Evolutionary conservation across 495 filamentous ascomycete genomes (phyloP).

Genomic region (Talaromyces trachyspermus): DNA sequence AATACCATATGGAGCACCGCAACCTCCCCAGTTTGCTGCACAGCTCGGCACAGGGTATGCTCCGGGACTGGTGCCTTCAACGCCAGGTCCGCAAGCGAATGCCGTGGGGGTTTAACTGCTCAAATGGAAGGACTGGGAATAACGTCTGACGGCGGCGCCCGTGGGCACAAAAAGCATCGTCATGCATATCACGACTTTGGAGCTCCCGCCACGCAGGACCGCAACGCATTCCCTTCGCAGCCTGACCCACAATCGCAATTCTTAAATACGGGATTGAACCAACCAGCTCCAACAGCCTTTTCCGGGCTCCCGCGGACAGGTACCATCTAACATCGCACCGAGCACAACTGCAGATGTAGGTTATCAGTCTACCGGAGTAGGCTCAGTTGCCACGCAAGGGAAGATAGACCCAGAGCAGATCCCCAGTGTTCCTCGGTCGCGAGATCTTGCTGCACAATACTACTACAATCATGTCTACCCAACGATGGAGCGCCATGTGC

Average conservation of each 20-base stretch:
- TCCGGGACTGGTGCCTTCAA: conserved; percentile 24
- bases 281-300: conserved; percentile 39
- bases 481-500: conserved; percentile 85
- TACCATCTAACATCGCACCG: conserved; percentile 34
- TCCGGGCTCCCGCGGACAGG: conserved; percentile 49
- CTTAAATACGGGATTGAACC: conserved; percentile 58
- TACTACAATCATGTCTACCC: conserved; percentile 85
- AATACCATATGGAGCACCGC: conserved; percentile 38
- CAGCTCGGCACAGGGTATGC: conserved; percentile 26
- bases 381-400: conserved; percentile 55
- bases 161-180: conserved; percentile 74
- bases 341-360: conserved; percentile 51
- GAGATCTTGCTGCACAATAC: conserved; percentile 73
- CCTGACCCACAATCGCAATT: conserved; percentile 53
- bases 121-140: conserved; percentile 83
- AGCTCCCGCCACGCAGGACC: conserved; percentile 50
- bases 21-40: conserved; percentile 20
- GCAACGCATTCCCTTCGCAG: conserved; percentile 60
- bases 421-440: conserved; percentile 79
- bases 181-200: conserved; percentile 90
- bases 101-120: conserved; percentile 58
- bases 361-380: conserved; percentile 24
- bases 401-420: conserved; percentile 88
- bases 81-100: conserved; percentile 27
- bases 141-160: conserved; percentile 52